Evolutionary conservation across 2,329 filamentous ascomycete genomes (phyloP), one percentile per base, ranked within the genome.

Genomic region (Fusarium phyllophilum): DNA sequence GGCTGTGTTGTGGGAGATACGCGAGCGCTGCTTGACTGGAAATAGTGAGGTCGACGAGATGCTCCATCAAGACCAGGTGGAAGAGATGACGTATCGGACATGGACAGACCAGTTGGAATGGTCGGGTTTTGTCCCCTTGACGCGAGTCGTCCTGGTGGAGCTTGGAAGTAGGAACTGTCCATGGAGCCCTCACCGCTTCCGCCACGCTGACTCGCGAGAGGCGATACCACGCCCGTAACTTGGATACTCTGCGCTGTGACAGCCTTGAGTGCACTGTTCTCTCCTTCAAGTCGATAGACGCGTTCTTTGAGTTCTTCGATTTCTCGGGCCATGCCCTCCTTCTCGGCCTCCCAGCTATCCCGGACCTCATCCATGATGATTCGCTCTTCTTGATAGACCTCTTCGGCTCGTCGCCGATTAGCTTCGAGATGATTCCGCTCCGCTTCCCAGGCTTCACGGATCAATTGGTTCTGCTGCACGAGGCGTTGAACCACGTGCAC

Each of bases 361-460:
- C 85, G 83, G 68, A 88, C 85, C 44, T 87, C 85, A 58, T 88
- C 86, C 85, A 89, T 88, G 63, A 89, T 83, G 56, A 81, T 81
- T 13, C 86, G 85, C 75, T 89, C 87, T 73, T 88, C 86, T 70
- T 85, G 85, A 75, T 89, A 89, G n/a, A 89, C 85, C 76, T 88
- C 85, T 73, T 89, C 88, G 8, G 85, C 87, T 20, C 86, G 85
- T 51, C 84, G 84, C 17, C 87, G 85, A 70, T 86, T 88, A 12
- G 86, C 86, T 75, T 89, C 87, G 63, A 89, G 81, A 63, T 88
- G 84, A 56, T 84, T 85, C 39, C 87, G 85, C 77, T 89, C 87
- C 15, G 85, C 85, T 74, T 87, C 86, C 86, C 87, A 88, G 26
- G 84, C 86, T 66, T 87, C 86, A 31, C 84, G 81, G 45, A 85